phyloP scores from a whole-genome alignment of 148 eudicot species.

The Camellia sinensis region DNA sequence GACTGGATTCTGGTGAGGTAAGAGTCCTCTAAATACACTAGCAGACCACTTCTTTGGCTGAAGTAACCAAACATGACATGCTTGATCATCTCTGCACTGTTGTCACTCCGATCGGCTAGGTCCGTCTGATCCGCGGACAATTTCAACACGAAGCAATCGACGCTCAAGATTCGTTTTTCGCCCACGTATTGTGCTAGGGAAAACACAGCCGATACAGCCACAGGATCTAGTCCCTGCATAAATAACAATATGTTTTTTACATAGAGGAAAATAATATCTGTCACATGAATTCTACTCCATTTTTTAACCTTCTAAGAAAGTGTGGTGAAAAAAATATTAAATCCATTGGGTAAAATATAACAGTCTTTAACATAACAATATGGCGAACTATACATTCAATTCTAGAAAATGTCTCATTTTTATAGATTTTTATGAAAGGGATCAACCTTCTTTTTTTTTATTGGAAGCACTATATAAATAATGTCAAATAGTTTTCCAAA shows the following conservation, averaged over 20 bases:
- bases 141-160: conserved; percentile 77
- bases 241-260: not conserved
- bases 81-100: conserved; percentile 86
- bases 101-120: conserved; percentile 76
- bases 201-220: conserved; percentile 71
- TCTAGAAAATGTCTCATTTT: too few species aligned
- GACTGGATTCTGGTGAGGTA: conserved; percentile 84
- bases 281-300: too few species aligned
- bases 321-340: too few species aligned
- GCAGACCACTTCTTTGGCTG: conserved; percentile 82
- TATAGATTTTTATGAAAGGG: too few species aligned
- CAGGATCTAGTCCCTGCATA: conserved; percentile 79
- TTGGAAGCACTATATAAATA: too few species aligned
- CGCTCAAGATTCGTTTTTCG: conserved; percentile 61
- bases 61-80: conserved; percentile 87
- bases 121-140: conserved; percentile 66
- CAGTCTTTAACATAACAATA: too few species aligned
- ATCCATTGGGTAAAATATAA: too few species aligned
- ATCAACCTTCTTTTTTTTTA: too few species aligned
- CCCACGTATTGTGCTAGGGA: conserved; percentile 87
- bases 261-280: too few species aligned
- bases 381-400: too few species aligned
- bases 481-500: too few species aligned
- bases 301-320: too few species aligned
- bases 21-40: conserved; percentile 83